Percentiles rank a stretch among this genome's conserved stretches.
Evolutionary conservation across 495 filamentous ascomycete genomes (phyloP).

Genomic region (Neurospora sp.): DNA sequence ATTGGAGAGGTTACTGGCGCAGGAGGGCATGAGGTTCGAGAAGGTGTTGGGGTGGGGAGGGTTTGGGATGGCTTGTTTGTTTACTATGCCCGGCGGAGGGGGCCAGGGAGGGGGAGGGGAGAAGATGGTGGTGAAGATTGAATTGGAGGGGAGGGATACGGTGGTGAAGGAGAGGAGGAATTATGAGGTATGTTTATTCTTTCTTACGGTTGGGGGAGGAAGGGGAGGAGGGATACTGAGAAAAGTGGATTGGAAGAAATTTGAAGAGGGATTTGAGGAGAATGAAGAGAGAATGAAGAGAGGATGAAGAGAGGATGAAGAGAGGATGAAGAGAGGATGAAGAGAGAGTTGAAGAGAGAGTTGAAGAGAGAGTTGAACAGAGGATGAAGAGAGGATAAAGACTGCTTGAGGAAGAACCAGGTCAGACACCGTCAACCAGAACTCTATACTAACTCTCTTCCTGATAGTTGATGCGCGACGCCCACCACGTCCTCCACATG

Average conservation of each 20-base stretch:
- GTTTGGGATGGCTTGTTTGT: neutral
- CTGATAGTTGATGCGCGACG: neutral
- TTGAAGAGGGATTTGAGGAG: too few species aligned
- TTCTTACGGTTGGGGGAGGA: neutral
- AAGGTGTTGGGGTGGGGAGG: neutral
- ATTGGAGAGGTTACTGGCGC: neutral
- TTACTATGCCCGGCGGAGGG: neutral
- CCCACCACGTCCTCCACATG: neutral
- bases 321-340: neutral
- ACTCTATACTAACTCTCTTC: neutral
- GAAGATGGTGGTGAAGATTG: neutral
- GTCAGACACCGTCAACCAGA: neutral
- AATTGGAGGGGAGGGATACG: neutral
- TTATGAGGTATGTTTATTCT: neutral
- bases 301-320: too few species aligned
- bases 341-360: neutral
- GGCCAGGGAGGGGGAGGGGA: neutral
- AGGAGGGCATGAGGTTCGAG: neutral
- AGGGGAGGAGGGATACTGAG: neutral
- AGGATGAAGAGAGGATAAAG: neutral
- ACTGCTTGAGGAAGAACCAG: neutral
- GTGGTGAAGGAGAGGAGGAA: neutral
- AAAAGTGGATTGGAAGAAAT: neutral
- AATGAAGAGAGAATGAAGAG: too few species aligned
- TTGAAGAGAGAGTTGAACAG: too few species aligned